Evolutionary conservation across 495 filamentous ascomycete genomes (phyloP).

Genomic region (Penicillium simplicissimum): DNA sequence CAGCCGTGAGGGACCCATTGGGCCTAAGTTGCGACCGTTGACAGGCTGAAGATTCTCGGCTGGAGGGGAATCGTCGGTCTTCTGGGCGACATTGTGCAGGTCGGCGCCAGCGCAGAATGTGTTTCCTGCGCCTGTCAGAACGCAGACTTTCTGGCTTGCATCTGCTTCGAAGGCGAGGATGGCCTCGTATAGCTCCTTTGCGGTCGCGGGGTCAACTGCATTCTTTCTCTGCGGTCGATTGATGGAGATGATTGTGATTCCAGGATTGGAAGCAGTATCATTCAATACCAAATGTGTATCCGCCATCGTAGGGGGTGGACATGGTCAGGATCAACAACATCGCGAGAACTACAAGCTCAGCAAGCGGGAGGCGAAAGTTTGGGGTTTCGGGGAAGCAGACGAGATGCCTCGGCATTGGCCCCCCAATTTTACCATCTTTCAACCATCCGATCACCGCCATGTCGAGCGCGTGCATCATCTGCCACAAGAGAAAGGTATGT

Average conservation of each 20-base stretch:
- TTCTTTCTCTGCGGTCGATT: conserved; percentile 43
- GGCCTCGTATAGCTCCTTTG: conserved; percentile 38
- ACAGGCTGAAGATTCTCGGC: conserved; percentile 26
- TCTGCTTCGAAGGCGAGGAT: conserved; percentile 47
- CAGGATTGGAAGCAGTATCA: conserved; percentile 24
- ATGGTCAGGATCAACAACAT: neutral
- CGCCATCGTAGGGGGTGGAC: conserved; percentile 13
- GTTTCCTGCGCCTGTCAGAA: conserved; percentile 37
- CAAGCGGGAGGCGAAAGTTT: conserved; percentile 3
- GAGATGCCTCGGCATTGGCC: conserved; percentile 21
- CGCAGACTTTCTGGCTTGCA: conserved; percentile 45
- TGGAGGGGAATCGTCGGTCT: conserved; percentile 2
- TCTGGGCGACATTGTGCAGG: conserved; percentile 38
- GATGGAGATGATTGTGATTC: conserved; percentile 47
- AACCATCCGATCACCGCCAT: conserved; percentile 21
- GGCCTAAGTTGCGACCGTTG: conserved; percentile 33
- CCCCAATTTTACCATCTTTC: conserved; percentile 21
- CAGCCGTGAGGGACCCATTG: conserved; percentile 49
- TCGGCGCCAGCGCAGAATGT: conserved; percentile 52
- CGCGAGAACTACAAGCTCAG: neutral
- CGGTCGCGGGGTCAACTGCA: conserved; percentile 41
- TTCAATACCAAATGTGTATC: conserved; percentile 3
- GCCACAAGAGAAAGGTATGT: conserved; percentile 32
- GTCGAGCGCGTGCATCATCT: conserved; percentile 34
- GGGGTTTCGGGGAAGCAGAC: conserved; percentile 5